Conservation (phyloP, 768 basidiomycete species). For the Termitomyces bulborhizus region DNA sequence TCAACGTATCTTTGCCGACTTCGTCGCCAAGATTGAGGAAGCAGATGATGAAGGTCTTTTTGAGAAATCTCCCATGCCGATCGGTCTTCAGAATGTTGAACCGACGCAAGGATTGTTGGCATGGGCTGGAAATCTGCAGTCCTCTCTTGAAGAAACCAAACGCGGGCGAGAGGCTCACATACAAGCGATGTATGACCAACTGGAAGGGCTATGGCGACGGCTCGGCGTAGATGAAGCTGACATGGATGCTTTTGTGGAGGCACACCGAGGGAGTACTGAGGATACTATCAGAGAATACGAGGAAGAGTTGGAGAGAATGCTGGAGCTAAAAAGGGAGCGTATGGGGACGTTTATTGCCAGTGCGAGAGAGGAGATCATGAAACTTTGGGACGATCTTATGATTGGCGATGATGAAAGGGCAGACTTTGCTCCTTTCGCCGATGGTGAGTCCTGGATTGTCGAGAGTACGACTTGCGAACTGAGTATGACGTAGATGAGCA, state of each 20-base stretch:
- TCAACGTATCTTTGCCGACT: conserved; percentile 54
- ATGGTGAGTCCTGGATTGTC: conserved; percentile 48
- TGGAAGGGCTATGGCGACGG: conserved; percentile 86
- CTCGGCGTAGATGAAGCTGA: conserved; percentile 74
- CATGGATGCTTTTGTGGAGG: conserved; percentile 92
- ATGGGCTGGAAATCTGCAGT: conserved; percentile 58
- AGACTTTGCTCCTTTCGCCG: conserved; percentile 76
- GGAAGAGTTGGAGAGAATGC: conserved; percentile 84
- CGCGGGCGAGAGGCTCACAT: conserved; percentile 74
- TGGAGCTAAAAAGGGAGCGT: conserved; percentile 80
- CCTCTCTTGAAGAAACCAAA: conserved; percentile 68
- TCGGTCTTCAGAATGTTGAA: conserved; percentile 70
- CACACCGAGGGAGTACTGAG: conserved; percentile 75
- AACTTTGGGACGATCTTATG: conserved; percentile 84
- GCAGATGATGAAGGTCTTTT: conserved; percentile 42
- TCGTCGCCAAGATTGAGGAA: conserved; percentile 58
- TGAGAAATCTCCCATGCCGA: conserved; percentile 27
- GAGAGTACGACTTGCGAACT: background rate
- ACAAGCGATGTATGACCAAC: conserved; percentile 89
- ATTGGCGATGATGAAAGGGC: conserved; percentile 75
- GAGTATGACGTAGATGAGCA: conserved; percentile 57
- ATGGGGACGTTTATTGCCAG: conserved; percentile 82
- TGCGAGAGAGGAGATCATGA: conserved; percentile 74
- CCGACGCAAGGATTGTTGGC: conserved; percentile 69
- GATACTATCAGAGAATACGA: conserved; percentile 79